A percentile compares a stretch with the other conserved stretches of the same genome.
Conservation (phyloP, 2,329 filamentous ascomycete species). For the Ophiostoma sp. region DNA sequence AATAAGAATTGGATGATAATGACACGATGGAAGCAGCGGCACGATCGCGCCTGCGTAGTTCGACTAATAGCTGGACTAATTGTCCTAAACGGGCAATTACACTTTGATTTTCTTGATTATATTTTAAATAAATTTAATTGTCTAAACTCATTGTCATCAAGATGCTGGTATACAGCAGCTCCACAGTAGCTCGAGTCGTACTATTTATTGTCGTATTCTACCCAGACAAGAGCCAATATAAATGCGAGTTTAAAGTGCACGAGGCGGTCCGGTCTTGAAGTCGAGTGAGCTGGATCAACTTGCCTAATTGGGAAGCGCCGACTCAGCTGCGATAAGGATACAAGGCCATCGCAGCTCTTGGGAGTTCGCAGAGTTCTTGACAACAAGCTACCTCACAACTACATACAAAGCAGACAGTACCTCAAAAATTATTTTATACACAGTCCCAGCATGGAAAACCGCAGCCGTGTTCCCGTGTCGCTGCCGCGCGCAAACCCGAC, state of each 20-base stretch:
- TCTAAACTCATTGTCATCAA: too few relatives aligned
- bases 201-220: background rate
- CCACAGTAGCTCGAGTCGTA: background rate
- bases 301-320: slow-evolving; percentile 10
- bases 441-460: background rate
- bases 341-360: background rate
- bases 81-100: background rate
- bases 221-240: background rate
- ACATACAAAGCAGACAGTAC: too few relatives aligned
- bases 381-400: background rate
- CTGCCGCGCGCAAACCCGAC: slow-evolving; percentile 51
- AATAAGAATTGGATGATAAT: background rate
- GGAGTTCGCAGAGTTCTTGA: background rate
- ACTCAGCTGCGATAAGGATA: background rate
- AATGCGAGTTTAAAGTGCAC: too few relatives aligned
- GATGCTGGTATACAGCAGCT: too few relatives aligned
- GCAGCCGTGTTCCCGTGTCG: slow-evolving; percentile 28
- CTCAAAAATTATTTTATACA: background rate
- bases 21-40: background rate
- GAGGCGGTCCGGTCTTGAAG: background rate
- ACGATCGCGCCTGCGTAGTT: background rate
- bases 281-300: background rate
- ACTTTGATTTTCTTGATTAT: background rate
- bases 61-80: background rate
- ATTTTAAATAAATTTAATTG: background rate